A percentile compares a stretch with the other conserved stretches of the same genome.
Evolutionary conservation across 208 protist genomes (phyloP).

Genomic region (Trichomonas vaginalis): DNA sequence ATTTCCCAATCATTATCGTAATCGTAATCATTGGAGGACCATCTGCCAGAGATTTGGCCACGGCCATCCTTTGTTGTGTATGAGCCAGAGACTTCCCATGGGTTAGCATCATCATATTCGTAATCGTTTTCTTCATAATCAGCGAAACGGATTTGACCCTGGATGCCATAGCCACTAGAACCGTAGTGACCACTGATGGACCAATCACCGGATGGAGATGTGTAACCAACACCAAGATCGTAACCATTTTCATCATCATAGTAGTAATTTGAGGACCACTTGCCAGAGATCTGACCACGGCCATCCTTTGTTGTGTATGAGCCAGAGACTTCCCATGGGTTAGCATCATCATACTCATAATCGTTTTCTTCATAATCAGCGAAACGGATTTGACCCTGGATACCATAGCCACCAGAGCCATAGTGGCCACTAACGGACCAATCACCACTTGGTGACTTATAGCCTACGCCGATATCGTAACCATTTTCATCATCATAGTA

Average conservation of each 20-base stretch:
- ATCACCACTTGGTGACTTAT: background rate
- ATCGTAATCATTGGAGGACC: background rate
- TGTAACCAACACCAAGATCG: background rate
- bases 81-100: background rate
- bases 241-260: background rate
- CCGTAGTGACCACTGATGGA: background rate
- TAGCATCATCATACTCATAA: background rate
- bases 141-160: background rate
- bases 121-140: background rate
- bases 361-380: background rate
- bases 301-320: background rate
- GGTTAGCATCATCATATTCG: background rate
- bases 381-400: background rate
- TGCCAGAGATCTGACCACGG: background rate
- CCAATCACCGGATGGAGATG: background rate
- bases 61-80: background rate
- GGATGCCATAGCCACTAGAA: background rate
- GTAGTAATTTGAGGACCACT: background rate
- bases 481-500: too few species aligned
- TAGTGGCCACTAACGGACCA: background rate
- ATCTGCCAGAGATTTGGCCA: background rate
- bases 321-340: background rate
- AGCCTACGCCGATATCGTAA: too few species aligned
- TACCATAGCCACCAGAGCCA: background rate
- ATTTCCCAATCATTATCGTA: background rate